phyloP scores from a whole-genome alignment of 2,329 filamentous ascomycete genomes.

The Tolypocladium tropicale region DNA sequence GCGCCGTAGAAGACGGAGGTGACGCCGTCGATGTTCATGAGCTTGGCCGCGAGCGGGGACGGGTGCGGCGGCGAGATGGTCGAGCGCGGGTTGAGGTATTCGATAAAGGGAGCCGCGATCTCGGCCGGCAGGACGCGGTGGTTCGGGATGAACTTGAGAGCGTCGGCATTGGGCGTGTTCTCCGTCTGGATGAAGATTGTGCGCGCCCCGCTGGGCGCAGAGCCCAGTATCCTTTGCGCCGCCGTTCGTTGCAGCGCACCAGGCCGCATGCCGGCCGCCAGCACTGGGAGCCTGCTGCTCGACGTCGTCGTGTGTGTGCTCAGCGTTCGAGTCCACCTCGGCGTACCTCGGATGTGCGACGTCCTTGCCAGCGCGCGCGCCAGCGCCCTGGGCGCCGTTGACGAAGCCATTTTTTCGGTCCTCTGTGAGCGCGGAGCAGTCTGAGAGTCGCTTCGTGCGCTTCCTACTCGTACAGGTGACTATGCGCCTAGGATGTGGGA shows the following conservation, averaged over 20 bases:
- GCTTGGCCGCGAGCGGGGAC: slow-evolving; percentile 78
- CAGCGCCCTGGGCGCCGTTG: slow-evolving; percentile 12
- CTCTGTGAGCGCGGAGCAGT: not conserved
- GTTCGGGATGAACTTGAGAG: slow-evolving; percentile 93
- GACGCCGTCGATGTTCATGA: slow-evolving; percentile 93
- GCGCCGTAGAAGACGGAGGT: slow-evolving; percentile 86
- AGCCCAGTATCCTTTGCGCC: not conserved
- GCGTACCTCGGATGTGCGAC: slow-evolving; percentile 11
- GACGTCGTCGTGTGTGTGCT: slow-evolving; percentile 11
- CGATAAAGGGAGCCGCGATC: slow-evolving; percentile 68
- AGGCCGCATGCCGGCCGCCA: slow-evolving; percentile 10
- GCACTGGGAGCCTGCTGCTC: slow-evolving; percentile 6
- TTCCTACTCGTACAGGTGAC: too few species aligned
- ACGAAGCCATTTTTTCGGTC: slow-evolving; percentile 13
- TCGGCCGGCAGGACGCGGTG: slow-evolving; percentile 69
- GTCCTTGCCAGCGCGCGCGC: slow-evolving; percentile 12
- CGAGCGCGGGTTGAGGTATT: slow-evolving; percentile 82
- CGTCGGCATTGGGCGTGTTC: slow-evolving; percentile 86
- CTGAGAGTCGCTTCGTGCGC: not conserved
- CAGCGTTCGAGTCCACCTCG: slow-evolving; percentile 17
- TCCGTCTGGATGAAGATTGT: slow-evolving; percentile 98
- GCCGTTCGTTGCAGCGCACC: not conserved
- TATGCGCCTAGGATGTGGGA: not conserved
- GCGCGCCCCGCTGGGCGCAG: slow-evolving; percentile 33
- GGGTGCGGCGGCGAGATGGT: slow-evolving; percentile 84